Base-by-base conservation (phyloP, 768 basidiomycete genomes). In the Xerocomellus intermedius region DNA sequence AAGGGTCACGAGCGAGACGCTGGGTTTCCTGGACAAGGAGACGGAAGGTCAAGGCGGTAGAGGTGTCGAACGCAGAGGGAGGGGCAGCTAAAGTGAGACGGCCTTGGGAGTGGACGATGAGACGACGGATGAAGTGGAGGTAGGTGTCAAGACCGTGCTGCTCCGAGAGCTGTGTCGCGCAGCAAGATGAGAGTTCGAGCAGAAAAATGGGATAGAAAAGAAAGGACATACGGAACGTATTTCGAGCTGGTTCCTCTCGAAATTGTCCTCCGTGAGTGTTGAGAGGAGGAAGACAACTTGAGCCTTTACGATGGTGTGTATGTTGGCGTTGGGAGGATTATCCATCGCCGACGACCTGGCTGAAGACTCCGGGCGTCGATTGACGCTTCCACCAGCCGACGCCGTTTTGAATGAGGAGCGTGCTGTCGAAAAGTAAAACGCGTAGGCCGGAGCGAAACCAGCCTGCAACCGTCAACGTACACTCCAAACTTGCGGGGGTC, bases 201-300 rank as follows among this genome's bases (percentile, higher is more conserved):
- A 33, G 17, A 41, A 53, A 57, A 53, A 48, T 37, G 45, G 50
- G 55, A 42, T 21, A 56, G 49, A 56, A 64, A 59, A 56, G 47
- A 50, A 52, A 17, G 43, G 36, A 80, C 94, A 64, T 69, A 98
- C 96, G 54, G 91, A 92, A 69, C 93, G 87, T 66, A 99, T 97
- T 77, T 99, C 95, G 53, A 84, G 76, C 70, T 94, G 88, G 74
- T 97, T 93, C 69, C 91, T 84, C 69, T 92, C 91, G 70, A 93
- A 99, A 75, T 94, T 94, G 66, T 98, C 96, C 75, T 98, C 96
- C 55, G 92, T 94, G 58, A 98, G 84, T 26, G 94, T 98, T 28
- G 92, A 94, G 61, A 99, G 82, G 55, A 98, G 82, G 75, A 99
- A 98, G 62, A 96, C 94, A 69, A 99, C 95, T 80, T 99, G 95